Conservation (phyloP, 306 rosid species). For the Medicago lupulina region DNA sequence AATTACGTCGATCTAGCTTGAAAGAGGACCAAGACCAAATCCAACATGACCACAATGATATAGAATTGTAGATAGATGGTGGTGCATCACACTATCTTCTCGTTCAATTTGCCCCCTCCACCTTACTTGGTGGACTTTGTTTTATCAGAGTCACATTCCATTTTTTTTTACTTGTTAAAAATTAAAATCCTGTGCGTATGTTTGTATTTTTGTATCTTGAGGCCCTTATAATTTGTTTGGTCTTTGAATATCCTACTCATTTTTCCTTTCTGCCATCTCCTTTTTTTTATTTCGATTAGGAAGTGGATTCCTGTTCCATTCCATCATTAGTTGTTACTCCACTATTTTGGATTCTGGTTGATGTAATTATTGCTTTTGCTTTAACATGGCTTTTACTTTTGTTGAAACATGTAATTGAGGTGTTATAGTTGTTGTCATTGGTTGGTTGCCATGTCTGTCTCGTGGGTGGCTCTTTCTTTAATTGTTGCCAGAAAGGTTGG, state of each 20-base stretch:
- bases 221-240: conserved; percentile 45
- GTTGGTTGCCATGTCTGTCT: conserved; percentile 46
- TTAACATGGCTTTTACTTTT: conserved; percentile 46
- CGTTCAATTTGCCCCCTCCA: conserved; percentile 23
- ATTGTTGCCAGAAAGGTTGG: conserved; percentile 42
- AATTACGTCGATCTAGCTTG: conserved; percentile 52
- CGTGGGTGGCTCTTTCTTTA: conserved; percentile 22
- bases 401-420: conserved; percentile 45
- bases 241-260: conserved; percentile 39
- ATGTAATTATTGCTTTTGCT: conserved; percentile 62
- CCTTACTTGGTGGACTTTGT: conserved; percentile 31
- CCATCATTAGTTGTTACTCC: conserved; percentile 34
- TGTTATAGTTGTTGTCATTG: conserved; percentile 44
- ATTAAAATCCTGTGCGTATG: conserved; percentile 45
- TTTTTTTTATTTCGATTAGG: conserved; percentile 35
- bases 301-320: conserved; percentile 53
- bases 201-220: conserved; percentile 42
- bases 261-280: conserved; percentile 33
- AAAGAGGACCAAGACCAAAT: conserved; percentile 50
- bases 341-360: conserved; percentile 53
- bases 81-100: conserved; percentile 41
- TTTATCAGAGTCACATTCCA: conserved; percentile 40
- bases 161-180: conserved; percentile 39
- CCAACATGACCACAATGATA: conserved; percentile 50
- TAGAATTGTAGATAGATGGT: conserved; percentile 37